These are phyloP conservation scores for Boletus fagicola DNA, from an alignment of 768 basidiomycete species.

Conservation along the genomic window DNA sequence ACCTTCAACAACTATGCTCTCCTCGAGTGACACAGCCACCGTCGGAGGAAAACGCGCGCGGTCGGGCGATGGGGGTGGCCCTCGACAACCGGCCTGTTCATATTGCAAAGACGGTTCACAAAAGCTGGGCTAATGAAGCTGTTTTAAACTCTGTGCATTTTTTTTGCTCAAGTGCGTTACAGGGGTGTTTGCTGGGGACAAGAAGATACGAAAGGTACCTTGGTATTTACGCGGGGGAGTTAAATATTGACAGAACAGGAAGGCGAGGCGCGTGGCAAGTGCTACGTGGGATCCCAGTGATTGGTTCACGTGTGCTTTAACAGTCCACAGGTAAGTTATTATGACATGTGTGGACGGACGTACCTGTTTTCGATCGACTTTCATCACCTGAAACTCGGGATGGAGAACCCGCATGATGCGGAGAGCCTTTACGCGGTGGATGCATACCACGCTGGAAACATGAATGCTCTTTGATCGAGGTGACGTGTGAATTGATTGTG, in stretches of 20 bases:
- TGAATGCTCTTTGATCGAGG: constrained; percentile 37
- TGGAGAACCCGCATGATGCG: constrained; percentile 26
- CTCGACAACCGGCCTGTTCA: constrained; percentile 40
- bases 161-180: not conserved
- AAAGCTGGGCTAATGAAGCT: constrained; percentile 76
- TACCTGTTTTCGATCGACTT: constrained; percentile 86
- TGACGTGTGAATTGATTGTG: constrained; percentile 1
- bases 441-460: constrained; percentile 86
- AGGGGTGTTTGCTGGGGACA: constrained; percentile 72
- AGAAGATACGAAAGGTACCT: constrained; percentile 69
- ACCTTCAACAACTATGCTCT: no score
- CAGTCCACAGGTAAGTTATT: constrained; percentile 50
- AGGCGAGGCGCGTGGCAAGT: constrained; percentile 65
- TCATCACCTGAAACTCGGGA: constrained; percentile 50
- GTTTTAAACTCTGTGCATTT: not conserved
- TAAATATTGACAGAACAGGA: constrained; percentile 69
- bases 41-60: no score
- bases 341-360: constrained; percentile 69
- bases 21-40: no score
- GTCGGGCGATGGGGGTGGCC: no score
- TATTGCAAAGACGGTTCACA: constrained; percentile 67
- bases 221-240: constrained; percentile 84
- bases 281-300: constrained; percentile 36
- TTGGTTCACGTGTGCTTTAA: not conserved
- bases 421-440: constrained; percentile 61